Conservation (phyloP, 176 grass and related monocot species). For the Oryza longistaminata region DNA sequence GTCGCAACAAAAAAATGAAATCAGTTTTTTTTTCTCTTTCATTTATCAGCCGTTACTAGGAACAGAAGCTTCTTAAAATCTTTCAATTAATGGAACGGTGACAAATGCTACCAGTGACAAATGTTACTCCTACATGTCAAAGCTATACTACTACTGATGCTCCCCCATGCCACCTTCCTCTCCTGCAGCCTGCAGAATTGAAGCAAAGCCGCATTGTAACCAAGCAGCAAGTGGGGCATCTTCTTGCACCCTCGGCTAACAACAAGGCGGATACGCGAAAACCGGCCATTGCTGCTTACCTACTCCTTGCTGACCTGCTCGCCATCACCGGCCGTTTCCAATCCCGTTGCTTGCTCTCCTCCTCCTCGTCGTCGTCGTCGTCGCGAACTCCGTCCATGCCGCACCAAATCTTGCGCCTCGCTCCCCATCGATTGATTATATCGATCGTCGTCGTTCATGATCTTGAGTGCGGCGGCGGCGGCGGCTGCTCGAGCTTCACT, state of each 20-base stretch:
- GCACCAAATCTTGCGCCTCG: slow-evolving; percentile 8
- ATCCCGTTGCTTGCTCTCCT: slow-evolving; percentile 28
- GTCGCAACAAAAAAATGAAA: neutral
- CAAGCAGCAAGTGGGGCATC: slow-evolving; percentile 47
- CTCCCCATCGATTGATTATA: slow-evolving; percentile 3
- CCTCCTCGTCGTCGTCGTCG: slow-evolving; percentile 27
- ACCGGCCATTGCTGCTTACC: slow-evolving; percentile 68
- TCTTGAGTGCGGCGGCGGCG: slow-evolving; percentile 46
- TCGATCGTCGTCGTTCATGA: slow-evolving; percentile 25
- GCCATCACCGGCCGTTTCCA: slow-evolving; percentile 27
- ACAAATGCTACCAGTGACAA: slow-evolving; percentile 43
- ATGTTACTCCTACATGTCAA: slow-evolving; percentile 51
- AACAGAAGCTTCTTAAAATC: slow-evolving; percentile 46
- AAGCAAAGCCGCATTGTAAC: slow-evolving; percentile 40
- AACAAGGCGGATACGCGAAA: slow-evolving; percentile 61
- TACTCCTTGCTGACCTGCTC: slow-evolving; percentile 40
- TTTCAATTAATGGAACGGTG: slow-evolving; percentile 52
- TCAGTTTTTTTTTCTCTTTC: neutral
- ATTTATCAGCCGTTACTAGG: neutral
- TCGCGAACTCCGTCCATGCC: slow-evolving; percentile 26
- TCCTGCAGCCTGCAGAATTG: slow-evolving; percentile 30
- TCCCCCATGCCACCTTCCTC: slow-evolving; percentile 18
- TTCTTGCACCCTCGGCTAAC: slow-evolving; percentile 50
- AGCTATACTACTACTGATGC: slow-evolving; percentile 32
- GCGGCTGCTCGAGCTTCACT: slow-evolving; percentile 52